Evolutionary conservation across 2,329 filamentous ascomycete species (phyloP).

Genomic region (Dactylellina leptospora): DNA sequence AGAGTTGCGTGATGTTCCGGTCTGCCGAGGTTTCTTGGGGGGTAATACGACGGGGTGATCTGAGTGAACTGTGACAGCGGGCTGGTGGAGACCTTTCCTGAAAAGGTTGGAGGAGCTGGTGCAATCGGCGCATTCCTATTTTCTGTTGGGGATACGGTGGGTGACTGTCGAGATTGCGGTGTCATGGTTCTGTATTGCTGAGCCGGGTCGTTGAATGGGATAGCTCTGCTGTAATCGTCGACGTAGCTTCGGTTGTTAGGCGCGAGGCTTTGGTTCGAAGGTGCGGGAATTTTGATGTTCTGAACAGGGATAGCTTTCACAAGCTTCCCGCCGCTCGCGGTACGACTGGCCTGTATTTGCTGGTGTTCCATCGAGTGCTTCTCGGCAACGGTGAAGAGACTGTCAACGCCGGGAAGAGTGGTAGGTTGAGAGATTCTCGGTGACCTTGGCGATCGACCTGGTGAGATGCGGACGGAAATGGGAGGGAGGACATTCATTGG

Average conservation of each 20-base stretch:
- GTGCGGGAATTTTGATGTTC: conserved; percentile 13
- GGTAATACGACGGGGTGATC: conserved; percentile 18
- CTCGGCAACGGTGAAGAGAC: conserved; percentile 30
- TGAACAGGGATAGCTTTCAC: conserved; percentile 18
- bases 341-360: conserved; percentile 11
- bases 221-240: conserved; percentile 31
- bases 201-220: conserved; percentile 28
- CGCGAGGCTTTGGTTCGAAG: conserved; percentile 11
- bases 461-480: conserved; percentile 18
- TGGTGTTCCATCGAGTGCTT: conserved; percentile 37
- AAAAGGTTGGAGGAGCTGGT: conserved; percentile 37
- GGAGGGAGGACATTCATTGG: conserved; percentile 28
- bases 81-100: conserved; percentile 24
- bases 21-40: conserved; percentile 38
- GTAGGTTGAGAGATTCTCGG: conserved; percentile 22
- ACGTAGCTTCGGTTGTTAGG: conserved; percentile 25
- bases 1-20: conserved; percentile 39
- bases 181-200: conserved; percentile 27
- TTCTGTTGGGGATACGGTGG: conserved; percentile 36
- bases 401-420: conserved; percentile 31
- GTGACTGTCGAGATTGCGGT: conserved; percentile 28
- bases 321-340: conserved; percentile 9
- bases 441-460: conserved; percentile 21
- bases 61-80: conserved; percentile 25
- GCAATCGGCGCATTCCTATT: conserved; percentile 33